These are phyloP conservation scores for Croton laevigatus DNA, from an alignment of 441 rosid genomes.

Conservation along the genomic window DNA sequence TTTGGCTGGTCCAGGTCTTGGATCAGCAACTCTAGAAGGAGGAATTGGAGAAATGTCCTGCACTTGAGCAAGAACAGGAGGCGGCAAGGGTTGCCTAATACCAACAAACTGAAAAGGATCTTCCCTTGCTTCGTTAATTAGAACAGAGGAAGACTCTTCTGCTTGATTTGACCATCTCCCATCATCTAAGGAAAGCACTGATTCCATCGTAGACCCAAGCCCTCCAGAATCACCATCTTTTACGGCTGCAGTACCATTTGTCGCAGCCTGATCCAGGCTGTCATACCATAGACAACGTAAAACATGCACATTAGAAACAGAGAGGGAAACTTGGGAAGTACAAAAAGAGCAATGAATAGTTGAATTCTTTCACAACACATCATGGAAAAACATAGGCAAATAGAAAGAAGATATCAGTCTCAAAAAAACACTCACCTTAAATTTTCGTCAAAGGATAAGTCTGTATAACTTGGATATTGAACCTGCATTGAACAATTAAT, in stretches of 20 bases:
- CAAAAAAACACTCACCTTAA: conserved; percentile 38
- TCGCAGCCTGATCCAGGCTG: conserved; percentile 55
- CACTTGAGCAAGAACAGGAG: conserved; percentile 88
- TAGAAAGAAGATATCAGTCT: not conserved
- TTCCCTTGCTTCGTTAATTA: conserved; percentile 53
- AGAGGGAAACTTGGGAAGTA: conserved; percentile 13
- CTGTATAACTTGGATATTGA: conserved; percentile 77
- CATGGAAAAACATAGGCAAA: not conserved
- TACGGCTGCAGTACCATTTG: conserved; percentile 34
- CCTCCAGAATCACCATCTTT: conserved; percentile 44
- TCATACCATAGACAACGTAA: conserved; percentile 22
- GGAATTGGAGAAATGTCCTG: conserved; percentile 57
- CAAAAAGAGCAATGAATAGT: not conserved
- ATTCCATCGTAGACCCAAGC: conserved; percentile 52
- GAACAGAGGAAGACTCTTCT: conserved; percentile 45
- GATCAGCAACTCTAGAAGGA: conserved; percentile 97
- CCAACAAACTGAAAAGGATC: conserved; percentile 79
- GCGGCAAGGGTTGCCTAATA: conserved; percentile 81
- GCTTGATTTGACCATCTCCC: conserved; percentile 69
- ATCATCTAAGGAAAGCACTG: conserved; percentile 90
- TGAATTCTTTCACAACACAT: not conserved
- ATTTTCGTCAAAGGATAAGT: conserved; percentile 44
- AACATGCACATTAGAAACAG: conserved; percentile 26
- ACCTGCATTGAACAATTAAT: conserved; percentile 51
- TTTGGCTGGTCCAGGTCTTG: conserved; percentile 95